Evolutionary conservation across 2,329 filamentous ascomycete species (phyloP).

Genomic region (Colletotrichum camelliae): DNA sequence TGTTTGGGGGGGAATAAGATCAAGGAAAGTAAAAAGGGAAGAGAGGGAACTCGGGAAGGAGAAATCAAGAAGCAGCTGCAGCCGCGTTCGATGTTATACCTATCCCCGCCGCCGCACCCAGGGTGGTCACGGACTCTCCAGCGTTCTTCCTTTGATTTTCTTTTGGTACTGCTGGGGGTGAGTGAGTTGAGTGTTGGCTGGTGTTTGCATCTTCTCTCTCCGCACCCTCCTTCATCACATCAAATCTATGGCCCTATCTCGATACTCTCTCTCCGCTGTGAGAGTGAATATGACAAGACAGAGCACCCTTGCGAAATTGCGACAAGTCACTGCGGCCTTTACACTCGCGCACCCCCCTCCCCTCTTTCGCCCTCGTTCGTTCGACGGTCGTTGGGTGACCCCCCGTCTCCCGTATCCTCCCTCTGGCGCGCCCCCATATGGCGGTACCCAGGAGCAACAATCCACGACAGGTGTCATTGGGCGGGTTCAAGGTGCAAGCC

Average conservation of each 20-base stretch:
- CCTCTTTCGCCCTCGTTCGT: background rate
- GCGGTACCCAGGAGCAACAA: background rate
- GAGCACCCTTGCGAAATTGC: background rate
- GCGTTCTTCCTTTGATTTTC: background rate
- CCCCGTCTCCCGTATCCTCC: background rate
- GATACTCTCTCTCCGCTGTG: background rate
- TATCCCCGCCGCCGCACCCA: background rate
- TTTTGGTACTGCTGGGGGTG: background rate
- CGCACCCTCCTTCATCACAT: background rate
- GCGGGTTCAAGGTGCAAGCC: background rate
- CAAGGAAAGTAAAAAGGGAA: background rate
- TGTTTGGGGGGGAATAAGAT: background rate
- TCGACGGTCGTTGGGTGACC: background rate
- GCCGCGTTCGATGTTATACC: constrained; percentile 15
- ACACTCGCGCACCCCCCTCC: background rate
- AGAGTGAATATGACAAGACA: background rate
- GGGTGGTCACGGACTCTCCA: background rate
- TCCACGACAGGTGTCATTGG: constrained; percentile 10
- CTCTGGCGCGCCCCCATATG: background rate
- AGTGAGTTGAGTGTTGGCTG: background rate
- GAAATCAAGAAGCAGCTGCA: constrained; percentile 6
- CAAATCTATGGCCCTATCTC: background rate
- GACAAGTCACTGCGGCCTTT: background rate
- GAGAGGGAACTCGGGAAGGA: background rate
- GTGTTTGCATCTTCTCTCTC: background rate